Evolutionary conservation across 257 asterid species (phyloP).

Genomic region (Knoxia roxburghii): DNA sequence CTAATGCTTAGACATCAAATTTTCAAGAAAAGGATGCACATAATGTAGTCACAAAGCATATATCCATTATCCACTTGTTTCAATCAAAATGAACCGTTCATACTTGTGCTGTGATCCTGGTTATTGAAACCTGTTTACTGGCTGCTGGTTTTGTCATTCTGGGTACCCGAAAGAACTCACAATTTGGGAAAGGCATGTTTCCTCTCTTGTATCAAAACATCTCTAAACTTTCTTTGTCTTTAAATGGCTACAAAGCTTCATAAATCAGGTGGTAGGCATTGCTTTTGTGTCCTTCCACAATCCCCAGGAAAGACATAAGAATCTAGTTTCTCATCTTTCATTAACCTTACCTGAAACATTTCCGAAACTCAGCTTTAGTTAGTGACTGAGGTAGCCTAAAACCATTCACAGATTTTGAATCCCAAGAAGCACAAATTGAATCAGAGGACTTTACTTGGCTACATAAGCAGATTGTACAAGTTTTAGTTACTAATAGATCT

Average conservation of each 20-base stretch:
- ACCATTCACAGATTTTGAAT: neutral
- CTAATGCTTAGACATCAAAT: constrained; percentile 25
- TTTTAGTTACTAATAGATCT: constrained; percentile 6
- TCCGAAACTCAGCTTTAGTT: neutral
- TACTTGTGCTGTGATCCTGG: constrained; percentile 33
- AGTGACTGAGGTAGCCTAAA: constrained; percentile 1
- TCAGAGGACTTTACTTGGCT: neutral
- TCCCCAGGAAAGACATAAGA: too few relatives aligned
- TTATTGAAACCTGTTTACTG: constrained; percentile 19
- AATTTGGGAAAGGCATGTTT: too few relatives aligned
- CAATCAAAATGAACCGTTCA: constrained; percentile 51
- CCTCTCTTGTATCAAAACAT: neutral
- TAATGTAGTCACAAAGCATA: constrained; percentile 41
- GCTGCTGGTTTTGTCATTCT: too few relatives aligned
- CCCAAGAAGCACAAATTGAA: constrained; percentile 7
- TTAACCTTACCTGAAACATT: neutral
- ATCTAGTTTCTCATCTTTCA: constrained; percentile 3
- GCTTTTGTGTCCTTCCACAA: neutral
- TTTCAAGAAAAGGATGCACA: constrained; percentile 38
- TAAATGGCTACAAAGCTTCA: neutral
- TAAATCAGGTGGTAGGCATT: neutral
- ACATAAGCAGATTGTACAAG: constrained; percentile 6
- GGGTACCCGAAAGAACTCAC: too few relatives aligned
- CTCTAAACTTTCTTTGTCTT: neutral
- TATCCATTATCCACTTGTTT: constrained; percentile 27